Evolutionary conservation across 306 rosid species (phyloP), one percentile per base, ranked within the genome.

Genomic region (Lithocarpus polystachyus): DNA sequence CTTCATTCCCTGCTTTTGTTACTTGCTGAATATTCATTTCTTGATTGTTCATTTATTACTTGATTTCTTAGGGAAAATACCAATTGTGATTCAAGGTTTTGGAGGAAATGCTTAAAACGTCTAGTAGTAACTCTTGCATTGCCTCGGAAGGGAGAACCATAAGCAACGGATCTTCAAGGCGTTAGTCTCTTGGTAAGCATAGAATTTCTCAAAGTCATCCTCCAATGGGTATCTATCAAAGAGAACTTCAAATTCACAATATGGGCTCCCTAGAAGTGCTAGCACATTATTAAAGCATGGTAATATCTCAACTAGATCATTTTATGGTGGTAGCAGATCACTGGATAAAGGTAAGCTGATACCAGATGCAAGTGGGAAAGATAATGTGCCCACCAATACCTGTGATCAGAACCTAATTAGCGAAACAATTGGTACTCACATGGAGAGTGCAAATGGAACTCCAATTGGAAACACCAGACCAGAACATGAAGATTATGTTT

Each of bases 161-260:
- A 43, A 86, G 83, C 77, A 83, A 81, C 56, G 90, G 92, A 57
- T 78, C 85, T 83, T 89, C 97, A 35, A 88, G 98, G 81, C 93
- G 98, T 35, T 97, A 87, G 71, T 91, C 97, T 75, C 84, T 93
- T 75, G 93, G 97, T 67, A 60, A 83, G 88, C 90, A 56, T 93
- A 93, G 79, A 84, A 65, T 79, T 82, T 85, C 68, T 84, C 93
- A 62, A 82, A 81, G 81, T 59, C 79, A 26, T 68, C 91, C 40
- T 84, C 88, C 77, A 90, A 87, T 83, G 97, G 97, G 76, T 76
- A 81, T 83, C 74, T 81, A 62, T 81, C 90, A 10, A 85, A 86
- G 86, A 87, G 87, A 88, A 79, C 55, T 77, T 69, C 84, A 9
- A 89, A 65, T 77, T 76, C 83, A 68, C 91, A 84, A 68, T 65